phyloP scores from a whole-genome alignment of 805 yeast species.

The Wickerhamomyces strasburgensis region DNA sequence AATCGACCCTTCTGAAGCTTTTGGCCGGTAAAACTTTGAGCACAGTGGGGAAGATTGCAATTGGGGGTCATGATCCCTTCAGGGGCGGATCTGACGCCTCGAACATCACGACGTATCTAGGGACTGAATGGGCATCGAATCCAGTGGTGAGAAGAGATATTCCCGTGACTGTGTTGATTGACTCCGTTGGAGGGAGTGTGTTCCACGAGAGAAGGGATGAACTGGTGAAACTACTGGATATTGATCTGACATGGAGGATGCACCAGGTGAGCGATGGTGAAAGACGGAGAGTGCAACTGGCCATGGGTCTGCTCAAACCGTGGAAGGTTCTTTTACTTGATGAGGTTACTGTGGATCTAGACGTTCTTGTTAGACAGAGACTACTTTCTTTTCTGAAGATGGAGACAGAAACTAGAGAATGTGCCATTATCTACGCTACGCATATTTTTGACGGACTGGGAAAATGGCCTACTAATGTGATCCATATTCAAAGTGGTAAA shows the following conservation, averaged over 20 bases:
- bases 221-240: conserved; percentile 72
- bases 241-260: conserved; percentile 90
- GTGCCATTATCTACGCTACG: conserved; percentile 88
- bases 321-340: conserved; percentile 87
- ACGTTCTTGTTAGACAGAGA: conserved; percentile 81
- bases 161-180: conserved; percentile 72
- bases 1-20: conserved; percentile 78
- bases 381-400: conserved; percentile 61
- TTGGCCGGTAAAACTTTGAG: conserved; percentile 90
- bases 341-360: conserved; percentile 95
- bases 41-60: conserved; percentile 57
- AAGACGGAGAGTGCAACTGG: conserved; percentile 86
- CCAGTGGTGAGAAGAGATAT: conserved; percentile 88
- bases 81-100: conserved; percentile 45
- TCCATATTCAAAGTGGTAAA: conserved; percentile 71
- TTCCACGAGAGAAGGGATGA: conserved; percentile 72
- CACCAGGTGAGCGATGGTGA: conserved; percentile 91
- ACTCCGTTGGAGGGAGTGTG: conserved; percentile 74
- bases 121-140: conserved; percentile 97
- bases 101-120: conserved; percentile 67
- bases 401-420: conserved; percentile 68
- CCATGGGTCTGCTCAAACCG: conserved; percentile 88
- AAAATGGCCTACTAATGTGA: conserved; percentile 80
- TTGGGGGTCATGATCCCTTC: conserved; percentile 91
- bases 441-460: conserved; percentile 96